Conservation (phyloP, 2,329 filamentous ascomycete genomes). For the Fusarium acutatum region DNA sequence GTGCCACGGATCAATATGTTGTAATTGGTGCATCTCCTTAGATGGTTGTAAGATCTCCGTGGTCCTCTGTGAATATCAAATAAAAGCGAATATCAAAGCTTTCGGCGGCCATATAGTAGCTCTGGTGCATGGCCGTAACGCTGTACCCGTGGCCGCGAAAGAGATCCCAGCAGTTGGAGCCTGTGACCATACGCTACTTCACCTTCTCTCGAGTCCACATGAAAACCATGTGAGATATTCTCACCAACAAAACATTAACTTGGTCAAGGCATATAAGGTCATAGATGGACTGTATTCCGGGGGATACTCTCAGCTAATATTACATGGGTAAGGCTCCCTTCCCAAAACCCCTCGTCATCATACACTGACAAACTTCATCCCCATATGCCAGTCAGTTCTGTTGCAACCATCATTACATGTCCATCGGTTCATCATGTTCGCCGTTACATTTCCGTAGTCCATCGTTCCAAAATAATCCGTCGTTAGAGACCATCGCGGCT, state of each 20-base stretch:
- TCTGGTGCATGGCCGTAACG: neutral
- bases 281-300: neutral
- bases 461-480: neutral
- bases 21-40: fast-evolving
- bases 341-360: neutral
- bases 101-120: neutral
- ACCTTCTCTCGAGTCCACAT: neutral
- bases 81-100: neutral
- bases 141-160: neutral
- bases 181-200: neutral
- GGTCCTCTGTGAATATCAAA: neutral
- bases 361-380: neutral
- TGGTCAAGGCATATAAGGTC: no score
- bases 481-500: neutral
- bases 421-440: neutral
- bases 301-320: neutral
- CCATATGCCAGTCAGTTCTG: neutral
- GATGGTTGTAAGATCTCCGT: fast-evolving
- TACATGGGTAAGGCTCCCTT: neutral
- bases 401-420: neutral
- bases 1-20: neutral
- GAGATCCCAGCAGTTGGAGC: neutral
- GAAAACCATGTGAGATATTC: no score
- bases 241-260: no score
- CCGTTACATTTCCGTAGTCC: neutral